Conservation (phyloP, 1,284 basidiomycete species). For the Irpex rosettiformis region DNA sequence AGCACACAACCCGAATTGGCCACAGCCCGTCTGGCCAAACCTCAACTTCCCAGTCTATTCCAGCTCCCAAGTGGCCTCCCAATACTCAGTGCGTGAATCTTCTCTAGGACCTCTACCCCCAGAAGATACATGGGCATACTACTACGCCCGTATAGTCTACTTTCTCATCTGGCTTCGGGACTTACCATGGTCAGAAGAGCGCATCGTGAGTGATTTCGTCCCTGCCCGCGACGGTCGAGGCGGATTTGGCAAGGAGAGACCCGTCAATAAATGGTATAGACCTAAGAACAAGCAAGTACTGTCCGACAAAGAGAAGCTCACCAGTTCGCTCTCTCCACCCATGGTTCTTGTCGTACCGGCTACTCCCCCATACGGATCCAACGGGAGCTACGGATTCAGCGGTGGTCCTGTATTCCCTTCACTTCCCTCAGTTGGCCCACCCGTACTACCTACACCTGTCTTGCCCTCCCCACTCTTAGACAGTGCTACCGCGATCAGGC, state of each 20-base stretch:
- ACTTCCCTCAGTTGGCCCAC: background rate
- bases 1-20: background rate
- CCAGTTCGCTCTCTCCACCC: slow-evolving; percentile 3
- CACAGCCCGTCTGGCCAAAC: background rate
- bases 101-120: slow-evolving; percentile 8
- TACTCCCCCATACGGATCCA: slow-evolving; percentile 3
- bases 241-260: slow-evolving; percentile 5
- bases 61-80: slow-evolving; percentile 3
- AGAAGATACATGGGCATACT: slow-evolving; percentile 13
- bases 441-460: background rate
- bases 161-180: slow-evolving; percentile 6
- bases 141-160: slow-evolving; percentile 7
- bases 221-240: slow-evolving; percentile 11
- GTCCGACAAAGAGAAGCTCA: slow-evolving; percentile 5
- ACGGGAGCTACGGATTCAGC: background rate
- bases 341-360: slow-evolving; percentile 9
- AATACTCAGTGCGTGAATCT: slow-evolving; percentile 5
- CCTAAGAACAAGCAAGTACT: background rate
- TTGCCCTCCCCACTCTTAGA: slow-evolving; percentile 8
- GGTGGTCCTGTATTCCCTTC: background rate
- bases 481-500: slow-evolving; percentile 12
- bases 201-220: slow-evolving; percentile 13
- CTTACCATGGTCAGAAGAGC: slow-evolving; percentile 10
- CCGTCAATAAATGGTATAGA: slow-evolving; percentile 9
- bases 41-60: slow-evolving; percentile 4